Base-by-base conservation (phyloP, 306 rosid species). In the Arachis stenosperma region DNA sequence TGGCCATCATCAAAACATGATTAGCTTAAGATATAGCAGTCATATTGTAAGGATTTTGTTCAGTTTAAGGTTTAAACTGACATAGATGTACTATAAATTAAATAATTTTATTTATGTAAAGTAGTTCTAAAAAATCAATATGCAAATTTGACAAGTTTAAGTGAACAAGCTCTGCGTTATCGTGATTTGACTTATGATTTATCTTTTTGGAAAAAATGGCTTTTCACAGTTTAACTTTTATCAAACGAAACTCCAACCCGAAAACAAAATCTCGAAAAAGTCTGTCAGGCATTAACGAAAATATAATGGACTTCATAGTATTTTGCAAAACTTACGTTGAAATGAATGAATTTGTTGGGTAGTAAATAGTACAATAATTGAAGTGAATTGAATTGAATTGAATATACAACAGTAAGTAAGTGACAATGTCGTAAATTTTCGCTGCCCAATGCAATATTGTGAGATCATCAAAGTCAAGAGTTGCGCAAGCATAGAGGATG, bases 401-500 rank as follows among this genome's bases (percentile, higher is more conserved):
- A 33, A 33, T 33, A 33, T 33, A 33, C 4, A 33, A 33, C 37
- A 33, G 44, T 47, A 39, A 33, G 44, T 47, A 39, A 2, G 15
- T 30, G 67, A 53, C 22, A 41, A 8, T 55, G 65, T 4, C 56
- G 12, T 73, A 40, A 27, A 52, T 65, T 75, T 75, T 46, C 61
- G 56, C 73, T 75, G 73, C 67, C 67, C 67, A 29, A 75, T 66
- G 79, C 44, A 11, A 51, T 61, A 61, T 29, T 50, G 43, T 63
- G 62, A 62, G 70, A 62, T 36, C 29, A 51, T 51, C 39, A 61
- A 63, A 63, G 41, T 65, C 79, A 55, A 30, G 73, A 54, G 43
- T 65, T 75, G 13, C 79, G 79, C 79, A 65, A 55, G 73, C 73
- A 75, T 44, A 14, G 60, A 65, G 22, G 66, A 64, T 33, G 4